Evolutionary conservation across 768 basidiomycete species (phyloP), one percentile per base, ranked within the genome.

Genomic region (Mycena epipterygia): DNA sequence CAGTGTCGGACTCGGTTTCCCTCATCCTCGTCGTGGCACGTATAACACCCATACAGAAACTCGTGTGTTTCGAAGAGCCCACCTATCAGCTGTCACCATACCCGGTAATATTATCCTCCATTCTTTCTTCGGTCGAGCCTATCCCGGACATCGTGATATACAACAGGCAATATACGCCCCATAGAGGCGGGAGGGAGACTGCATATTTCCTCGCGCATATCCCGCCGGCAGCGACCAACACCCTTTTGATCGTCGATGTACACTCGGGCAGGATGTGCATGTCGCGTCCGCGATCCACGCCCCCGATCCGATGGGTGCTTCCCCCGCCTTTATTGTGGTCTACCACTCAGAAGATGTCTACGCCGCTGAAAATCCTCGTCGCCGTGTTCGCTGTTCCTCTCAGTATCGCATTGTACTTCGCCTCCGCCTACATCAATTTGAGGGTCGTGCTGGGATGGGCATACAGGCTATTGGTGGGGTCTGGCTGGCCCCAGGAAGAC

Each of bases 131-230:
- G 9, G 39, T 33, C 2, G 49, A 46, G 30, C 63, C 69, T 5
- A 70, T 65, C 17, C 69, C 63, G 32, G 57, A 70, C n/a, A 64
- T 70, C 30, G 5, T 64, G 19, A 37, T 70, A 30, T 55, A 59
- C 37, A 52, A 70, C 32, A 21, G 63, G 13, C 49, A 68, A 23
- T 46, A 64, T 19, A 23, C 57, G 56, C 32, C 58, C 19, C 56
- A 60, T 21, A 2, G 23, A 8, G 37, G 27, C 5, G 2, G 57
- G 13, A 25, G 57, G 14, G 56, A 60, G 19, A 37, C 69, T 4
- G 37, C 19, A 7, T 5, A 52, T 33, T 48, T 70, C 32, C 69
- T 70, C n/a, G 19, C 37, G 12, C 35, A 25, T 9, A 58, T 70
- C 21, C 69, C 69, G 3, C 27, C 32, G 2, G 37, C 32, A 4